Evolutionary conservation across 768 basidiomycete species (phyloP).

Genomic region (Lentinula detonsa): DNA sequence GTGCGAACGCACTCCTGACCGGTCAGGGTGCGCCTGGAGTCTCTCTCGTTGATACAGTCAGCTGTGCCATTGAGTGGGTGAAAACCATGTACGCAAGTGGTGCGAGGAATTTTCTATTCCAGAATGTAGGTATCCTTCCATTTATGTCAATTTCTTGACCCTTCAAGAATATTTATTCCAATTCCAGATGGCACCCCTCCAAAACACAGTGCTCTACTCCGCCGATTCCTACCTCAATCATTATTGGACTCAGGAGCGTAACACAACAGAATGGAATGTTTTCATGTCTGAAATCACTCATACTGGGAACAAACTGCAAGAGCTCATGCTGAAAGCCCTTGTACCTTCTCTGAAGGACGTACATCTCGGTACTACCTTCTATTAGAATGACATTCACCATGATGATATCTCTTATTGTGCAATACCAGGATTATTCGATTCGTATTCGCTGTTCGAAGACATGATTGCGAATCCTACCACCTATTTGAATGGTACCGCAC

Average conservation of each 20-base stretch:
- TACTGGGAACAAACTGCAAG: conserved; percentile 45
- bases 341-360: conserved; percentile 42
- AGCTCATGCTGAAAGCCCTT: conserved; percentile 44
- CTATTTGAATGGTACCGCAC: conserved; percentile 62
- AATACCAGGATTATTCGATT: conserved; percentile 46
- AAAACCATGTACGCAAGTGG: conserved; percentile 35
- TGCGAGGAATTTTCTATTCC: conserved; percentile 43
- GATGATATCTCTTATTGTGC: not conserved
- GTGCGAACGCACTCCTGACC: conserved; percentile 5
- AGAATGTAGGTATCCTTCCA: conserved; percentile 31
- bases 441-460: conserved; percentile 53
- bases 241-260: conserved; percentile 28
- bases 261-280: conserved; percentile 46
- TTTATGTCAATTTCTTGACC: not conserved
- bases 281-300: conserved; percentile 47
- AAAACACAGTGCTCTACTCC: conserved; percentile 28
- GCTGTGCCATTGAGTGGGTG: conserved; percentile 37
- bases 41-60: conserved; percentile 35
- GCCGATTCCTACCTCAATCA: conserved; percentile 24
- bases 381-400: conserved; percentile 6
- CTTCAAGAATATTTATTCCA: not conserved
- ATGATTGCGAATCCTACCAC: conserved; percentile 43
- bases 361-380: conserved; percentile 41
- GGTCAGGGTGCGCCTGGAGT: conserved; percentile 15
- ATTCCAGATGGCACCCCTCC: conserved; percentile 34